Evolutionary conservation across 208 protist species (phyloP), one percentile per base, ranked within the genome.

Genomic region (Acanthamoeba lenticulata): DNA sequence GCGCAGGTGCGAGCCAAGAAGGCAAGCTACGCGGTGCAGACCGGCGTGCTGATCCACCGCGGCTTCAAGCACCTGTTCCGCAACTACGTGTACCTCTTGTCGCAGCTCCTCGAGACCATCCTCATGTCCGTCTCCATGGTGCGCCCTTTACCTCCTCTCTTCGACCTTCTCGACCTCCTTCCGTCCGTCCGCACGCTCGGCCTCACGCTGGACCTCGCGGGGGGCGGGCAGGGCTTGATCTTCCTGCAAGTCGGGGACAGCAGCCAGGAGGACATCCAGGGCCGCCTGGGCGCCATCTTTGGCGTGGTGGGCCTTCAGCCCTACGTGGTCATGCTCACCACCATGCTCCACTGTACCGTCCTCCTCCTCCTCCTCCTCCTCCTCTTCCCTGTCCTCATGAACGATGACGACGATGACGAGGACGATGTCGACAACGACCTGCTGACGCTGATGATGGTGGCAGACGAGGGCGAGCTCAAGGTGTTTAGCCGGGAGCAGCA

Each of bases 401-500:
- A 40, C 27, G 1, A 15, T 17, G 40, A 32, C 17, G 15, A 32
- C 55, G 47, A 21, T 55, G 49, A 27, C 49, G 49, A 27, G 19
- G 49, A 55, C 49, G 1, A 55, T 52, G 9, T 5, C 45, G 21
- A 69, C 60, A 69, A 11, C 45, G 45, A 52, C 45, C 15, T 52
- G 45, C 45, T 19, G 11, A 11, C 52, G 21, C 52, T 60, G 52
- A 21, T 60, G 52, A 21, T 11, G 11, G 11, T 27, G 17, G n/a
- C 42, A 83, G 72, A 83, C 27, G 72, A 83, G 72, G 72, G 24
- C 21, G 72, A 83, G 42, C 72, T 83, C 38, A 83, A 52, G 72
- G 72, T 83, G 42, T 83, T 83, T 40, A 83, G 72, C 72, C 72
- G 72, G 3, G 72, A 83, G 40, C 72, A 83, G 72, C 72, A 83